These are phyloP conservation scores for Sergeia podlipaevii DNA, from an alignment of 208 protist genomes.

Conservation along the genomic window DNA sequence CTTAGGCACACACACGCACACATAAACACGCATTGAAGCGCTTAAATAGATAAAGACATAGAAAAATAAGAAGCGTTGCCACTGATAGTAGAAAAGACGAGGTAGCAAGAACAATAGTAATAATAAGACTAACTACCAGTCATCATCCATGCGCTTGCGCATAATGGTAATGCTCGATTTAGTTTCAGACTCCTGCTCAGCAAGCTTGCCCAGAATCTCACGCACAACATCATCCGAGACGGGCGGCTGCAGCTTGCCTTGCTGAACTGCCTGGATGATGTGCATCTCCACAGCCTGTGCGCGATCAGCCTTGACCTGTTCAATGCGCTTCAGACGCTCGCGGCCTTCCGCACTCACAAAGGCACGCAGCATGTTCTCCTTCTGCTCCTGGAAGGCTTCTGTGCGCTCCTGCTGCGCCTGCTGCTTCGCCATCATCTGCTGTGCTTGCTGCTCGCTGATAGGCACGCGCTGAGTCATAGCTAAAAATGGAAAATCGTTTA, in stretches of 20 bases:
- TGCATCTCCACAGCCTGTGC: slow-evolving; percentile 81
- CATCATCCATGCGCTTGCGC: slow-evolving; percentile 85
- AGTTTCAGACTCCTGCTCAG: slow-evolving; percentile 42
- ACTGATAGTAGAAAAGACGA: too few species aligned
- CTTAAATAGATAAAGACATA: too few species aligned
- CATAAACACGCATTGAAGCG: too few species aligned
- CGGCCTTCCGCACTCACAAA: slow-evolving; percentile 84
- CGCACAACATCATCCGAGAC: slow-evolving; percentile 81
- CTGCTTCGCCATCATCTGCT: slow-evolving; percentile 88
- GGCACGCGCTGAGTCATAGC: too few species aligned
- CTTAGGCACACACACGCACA: too few species aligned
- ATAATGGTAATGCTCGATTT: slow-evolving; percentile 82
- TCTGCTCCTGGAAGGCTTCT: slow-evolving; percentile 81
- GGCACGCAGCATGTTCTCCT: slow-evolving; percentile 82
- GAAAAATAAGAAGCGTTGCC: too few species aligned
- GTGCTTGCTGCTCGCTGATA: slow-evolving; percentile 85
- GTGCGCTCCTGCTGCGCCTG: slow-evolving; percentile 78
- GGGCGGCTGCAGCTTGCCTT: slow-evolving; percentile 84
- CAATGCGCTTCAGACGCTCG: slow-evolving; percentile 87
- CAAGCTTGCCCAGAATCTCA: slow-evolving; percentile 63
- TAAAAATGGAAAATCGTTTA: slow-evolving; percentile 33
- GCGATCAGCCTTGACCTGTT: slow-evolving; percentile 83
- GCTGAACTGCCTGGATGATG: slow-evolving; percentile 87
- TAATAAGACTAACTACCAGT: slow-evolving; percentile 74
- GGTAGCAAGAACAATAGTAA: too few species aligned